These are phyloP conservation scores for Mucor plumbeus DNA, from an alignment of 371 early-diverging fungal species.

Conservation along the genomic window DNA sequence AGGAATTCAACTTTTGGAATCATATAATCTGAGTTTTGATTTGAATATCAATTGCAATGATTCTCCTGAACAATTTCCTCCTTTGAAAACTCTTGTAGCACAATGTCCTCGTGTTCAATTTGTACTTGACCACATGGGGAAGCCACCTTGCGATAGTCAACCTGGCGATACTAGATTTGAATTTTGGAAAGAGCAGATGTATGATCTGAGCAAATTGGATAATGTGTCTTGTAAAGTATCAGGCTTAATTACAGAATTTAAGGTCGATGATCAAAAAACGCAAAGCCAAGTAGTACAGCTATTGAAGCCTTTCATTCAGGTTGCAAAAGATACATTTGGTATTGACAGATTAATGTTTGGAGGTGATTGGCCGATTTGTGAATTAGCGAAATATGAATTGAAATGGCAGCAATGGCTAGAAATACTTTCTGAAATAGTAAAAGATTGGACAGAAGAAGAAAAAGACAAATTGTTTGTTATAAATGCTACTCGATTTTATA, in stretches of 20 bases:
- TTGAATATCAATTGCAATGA: conserved; percentile 42
- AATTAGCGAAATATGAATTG: conserved; percentile 13
- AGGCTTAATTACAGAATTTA: conserved; percentile 45
- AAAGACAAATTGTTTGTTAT: conserved; percentile 41
- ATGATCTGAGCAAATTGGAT: conserved; percentile 20
- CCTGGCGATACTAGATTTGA: conserved; percentile 38
- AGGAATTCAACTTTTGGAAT: conserved; percentile 38
- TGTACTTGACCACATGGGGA: conserved; percentile 55
- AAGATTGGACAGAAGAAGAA: conserved; percentile 40
- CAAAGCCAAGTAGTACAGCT: conserved; percentile 20
- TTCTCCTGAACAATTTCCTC: conserved; percentile 48
- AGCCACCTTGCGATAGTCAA: conserved; percentile 47
- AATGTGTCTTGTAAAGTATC: conserved; percentile 52
- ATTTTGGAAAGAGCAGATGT: conserved; percentile 38
- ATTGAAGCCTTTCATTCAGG: conserved; percentile 43
- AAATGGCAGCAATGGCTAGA: conserved; percentile 43
- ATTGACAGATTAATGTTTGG: conserved; percentile 51
- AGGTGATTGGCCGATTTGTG: conserved; percentile 50
- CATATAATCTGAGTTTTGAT: conserved; percentile 44
- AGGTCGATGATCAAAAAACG: not conserved
- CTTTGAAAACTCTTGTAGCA: conserved; percentile 35
- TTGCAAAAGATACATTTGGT: conserved; percentile 43
- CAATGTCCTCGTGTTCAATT: conserved; percentile 49
- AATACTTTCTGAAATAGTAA: conserved; percentile 28
- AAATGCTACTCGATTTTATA: conserved; percentile 39